Base-by-base conservation (phyloP, 2,329 filamentous ascomycete species). In the Talaromyces sp. region DNA sequence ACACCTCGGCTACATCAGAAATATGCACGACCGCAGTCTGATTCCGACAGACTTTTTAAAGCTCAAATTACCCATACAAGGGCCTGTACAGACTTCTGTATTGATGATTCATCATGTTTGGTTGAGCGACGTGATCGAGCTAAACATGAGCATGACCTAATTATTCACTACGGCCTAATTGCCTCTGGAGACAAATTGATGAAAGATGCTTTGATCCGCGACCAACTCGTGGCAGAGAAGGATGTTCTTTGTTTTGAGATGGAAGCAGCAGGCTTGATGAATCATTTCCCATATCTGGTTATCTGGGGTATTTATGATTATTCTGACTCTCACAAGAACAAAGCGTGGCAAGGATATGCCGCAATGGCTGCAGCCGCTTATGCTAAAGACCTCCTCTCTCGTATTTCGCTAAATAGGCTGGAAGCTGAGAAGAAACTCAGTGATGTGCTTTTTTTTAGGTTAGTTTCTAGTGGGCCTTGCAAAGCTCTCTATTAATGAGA, bases 231-330 rank as follows among this genome's bases (percentile, higher is more conserved):
- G 9, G 19, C 26, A 43, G 46, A 66, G 38, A 58, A 59, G 51
- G 53, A 55, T 21, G 59, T 65, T 10, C 27, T 66, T 5, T 69
- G 67, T 56, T 69, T 71, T 46, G 70, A 72, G 58, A 72, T 68
- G 67, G 70, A 70, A 61, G 29, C 29, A 2, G 29, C 29, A 2
- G 29, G 29, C 2, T 11, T 31, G 29, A 31, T 31, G 9, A 31
- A 31, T 10, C 29, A 31, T 9, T 31, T 31, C 10, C 29, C 9
- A 9, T 31, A 9, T 31, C 9, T 31, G 66, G 65, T 77, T 0
- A 70, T 79, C 46, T 76, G 76, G 10, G 75, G 73, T 0, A 74
- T 78, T 0, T 78, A 71, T 29, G 73, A 77, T 51, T 78, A 77
- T 50, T 66, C 71, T 2, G 75, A 78, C 58, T 70, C 66, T 0